Evolutionary conservation across 345 rosid genomes (phyloP).

Genomic region (Gossypium bickii): DNA sequence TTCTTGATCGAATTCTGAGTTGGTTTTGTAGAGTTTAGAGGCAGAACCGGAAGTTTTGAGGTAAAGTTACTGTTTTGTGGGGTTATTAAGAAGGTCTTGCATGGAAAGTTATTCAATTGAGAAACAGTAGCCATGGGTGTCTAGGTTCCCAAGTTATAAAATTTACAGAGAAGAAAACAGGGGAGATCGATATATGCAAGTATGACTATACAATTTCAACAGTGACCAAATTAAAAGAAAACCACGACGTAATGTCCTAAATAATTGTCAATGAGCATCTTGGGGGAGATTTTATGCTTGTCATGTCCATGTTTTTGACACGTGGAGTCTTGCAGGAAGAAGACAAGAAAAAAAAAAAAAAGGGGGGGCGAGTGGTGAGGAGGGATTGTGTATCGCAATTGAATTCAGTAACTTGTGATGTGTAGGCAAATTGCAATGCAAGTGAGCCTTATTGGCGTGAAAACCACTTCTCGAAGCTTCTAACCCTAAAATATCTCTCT

Average conservation of each 20-base stretch:
- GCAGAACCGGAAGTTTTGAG: constrained; percentile 22
- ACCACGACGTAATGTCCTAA: neutral
- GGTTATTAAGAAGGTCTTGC: constrained; percentile 27
- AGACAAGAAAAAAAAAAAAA: neutral
- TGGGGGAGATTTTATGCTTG: neutral
- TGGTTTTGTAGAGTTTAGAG: constrained; percentile 12
- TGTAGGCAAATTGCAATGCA: neutral
- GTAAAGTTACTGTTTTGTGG: constrained; percentile 9
- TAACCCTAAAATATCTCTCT: neutral
- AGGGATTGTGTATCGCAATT: neutral
- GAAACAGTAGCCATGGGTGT: constrained; percentile 49
- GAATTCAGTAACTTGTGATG: neutral
- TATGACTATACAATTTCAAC: neutral
- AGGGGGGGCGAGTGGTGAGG: neutral
- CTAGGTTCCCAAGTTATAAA: neutral
- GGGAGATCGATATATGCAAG: neutral
- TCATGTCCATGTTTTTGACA: neutral
- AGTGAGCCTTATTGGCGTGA: neutral
- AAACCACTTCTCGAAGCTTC: neutral
- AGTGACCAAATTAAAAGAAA: neutral
- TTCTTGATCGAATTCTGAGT: neutral
- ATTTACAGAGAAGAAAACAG: neutral
- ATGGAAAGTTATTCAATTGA: constrained; percentile 42
- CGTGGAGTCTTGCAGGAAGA: neutral
- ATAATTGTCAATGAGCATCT: neutral